These are phyloP conservation scores for Salix arbutifolia DNA, from an alignment of 345 rosid genomes.

Conservation along the genomic window DNA sequence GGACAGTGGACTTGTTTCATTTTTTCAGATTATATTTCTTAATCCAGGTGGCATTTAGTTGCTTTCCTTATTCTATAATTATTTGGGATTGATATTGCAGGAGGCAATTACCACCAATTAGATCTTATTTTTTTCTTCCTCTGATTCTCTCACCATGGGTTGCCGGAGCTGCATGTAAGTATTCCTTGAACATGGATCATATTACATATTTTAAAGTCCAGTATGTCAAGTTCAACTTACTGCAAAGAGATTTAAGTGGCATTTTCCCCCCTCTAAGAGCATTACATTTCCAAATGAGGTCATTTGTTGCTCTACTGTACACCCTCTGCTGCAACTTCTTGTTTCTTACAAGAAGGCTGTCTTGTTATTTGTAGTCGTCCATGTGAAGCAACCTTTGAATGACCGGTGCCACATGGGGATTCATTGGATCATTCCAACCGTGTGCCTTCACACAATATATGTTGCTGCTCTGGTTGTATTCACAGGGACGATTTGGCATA, in stretches of 20 bases:
- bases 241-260: neutral
- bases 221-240: neutral
- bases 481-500: slow-evolving; percentile 58
- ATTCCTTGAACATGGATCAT: slow-evolving; percentile 4
- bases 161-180: slow-evolving; percentile 64
- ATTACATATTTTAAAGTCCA: slow-evolving; percentile 5
- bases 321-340: neutral
- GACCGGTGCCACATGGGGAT: slow-evolving; percentile 51
- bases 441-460: slow-evolving; percentile 53
- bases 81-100: slow-evolving; percentile 43
- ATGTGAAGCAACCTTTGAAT: slow-evolving; percentile 57
- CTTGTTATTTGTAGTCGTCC: slow-evolving; percentile 45
- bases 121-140: slow-evolving; percentile 68
- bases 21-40: neutral
- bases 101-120: slow-evolving; percentile 75
- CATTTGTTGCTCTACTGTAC: neutral
- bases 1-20: neutral
- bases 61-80: slow-evolving; percentile 4
- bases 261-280: neutral
- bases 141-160: slow-evolving; percentile 72
- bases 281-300: slow-evolving; percentile 1
- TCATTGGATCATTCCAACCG: slow-evolving; percentile 51
- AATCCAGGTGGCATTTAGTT: neutral
- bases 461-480: slow-evolving; percentile 56
- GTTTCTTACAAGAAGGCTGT: slow-evolving; percentile 25